Conservation (phyloP, 179 eudicot genomes). For the Spergularia azorica region DNA sequence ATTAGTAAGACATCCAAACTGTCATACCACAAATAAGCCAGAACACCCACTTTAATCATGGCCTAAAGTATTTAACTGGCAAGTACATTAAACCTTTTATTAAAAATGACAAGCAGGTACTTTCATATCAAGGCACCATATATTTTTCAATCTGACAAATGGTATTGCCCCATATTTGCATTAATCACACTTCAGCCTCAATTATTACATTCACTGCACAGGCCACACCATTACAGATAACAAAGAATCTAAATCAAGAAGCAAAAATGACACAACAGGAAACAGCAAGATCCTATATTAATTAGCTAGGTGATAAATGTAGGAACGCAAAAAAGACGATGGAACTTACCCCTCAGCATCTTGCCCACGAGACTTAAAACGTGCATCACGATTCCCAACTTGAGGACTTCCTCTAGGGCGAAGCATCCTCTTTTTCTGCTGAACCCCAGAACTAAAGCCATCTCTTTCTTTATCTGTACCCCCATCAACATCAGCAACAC, state of each 20-base stretch:
- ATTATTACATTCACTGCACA: neutral
- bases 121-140: neutral
- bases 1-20: neutral
- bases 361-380: conserved; percentile 59
- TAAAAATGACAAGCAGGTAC: too few species aligned
- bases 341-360: conserved; percentile 77
- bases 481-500: conserved; percentile 59
- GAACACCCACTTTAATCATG: too few species aligned
- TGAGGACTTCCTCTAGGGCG: conserved; percentile 88
- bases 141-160: neutral
- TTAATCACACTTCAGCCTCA: neutral
- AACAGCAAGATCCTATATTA: neutral
- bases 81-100: too few species aligned
- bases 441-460: conserved; percentile 61
- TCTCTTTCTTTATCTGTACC: conserved; percentile 74
- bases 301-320: neutral
- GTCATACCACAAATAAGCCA: neutral
- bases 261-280: neutral
- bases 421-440: conserved; percentile 91
- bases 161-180: neutral
- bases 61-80: too few species aligned
- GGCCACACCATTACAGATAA: neutral
- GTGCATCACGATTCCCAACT: conserved; percentile 68
- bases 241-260: conserved; percentile 3
- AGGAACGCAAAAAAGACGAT: conserved; percentile 2